These are phyloP conservation scores for Fraxinus anomala DNA, from an alignment of 257 asterid genomes.

Conservation along the genomic window DNA sequence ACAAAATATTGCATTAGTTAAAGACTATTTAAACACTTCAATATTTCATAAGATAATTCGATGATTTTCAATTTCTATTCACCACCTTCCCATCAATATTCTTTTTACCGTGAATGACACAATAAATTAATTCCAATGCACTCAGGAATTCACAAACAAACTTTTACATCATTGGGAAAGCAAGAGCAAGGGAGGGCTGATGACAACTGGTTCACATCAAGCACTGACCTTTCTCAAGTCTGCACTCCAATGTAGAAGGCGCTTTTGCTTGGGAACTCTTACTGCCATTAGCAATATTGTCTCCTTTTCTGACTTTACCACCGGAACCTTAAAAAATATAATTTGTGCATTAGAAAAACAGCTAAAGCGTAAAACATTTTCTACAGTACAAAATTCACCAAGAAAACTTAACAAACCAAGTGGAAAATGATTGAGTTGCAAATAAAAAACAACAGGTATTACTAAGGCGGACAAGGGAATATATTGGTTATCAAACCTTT, in stretches of 20 bases:
- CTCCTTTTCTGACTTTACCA: conserved; percentile 66
- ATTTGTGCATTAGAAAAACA: conserved; percentile 16
- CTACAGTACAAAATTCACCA: conserved; percentile 13
- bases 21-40: neutral
- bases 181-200: neutral
- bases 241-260: conserved; percentile 47
- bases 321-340: conserved; percentile 33
- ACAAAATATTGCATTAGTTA: conserved; percentile 5
- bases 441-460: conserved; percentile 16
- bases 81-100: neutral
- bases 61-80: neutral
- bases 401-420: neutral
- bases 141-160: neutral
- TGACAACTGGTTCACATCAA: conserved; percentile 17
- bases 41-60: neutral
- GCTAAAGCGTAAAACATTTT: conserved; percentile 16
- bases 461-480: neutral
- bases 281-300: conserved; percentile 47
- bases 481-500: conserved; percentile 42
- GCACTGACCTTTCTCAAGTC: conserved; percentile 61
- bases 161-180: neutral
- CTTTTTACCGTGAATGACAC: neutral
- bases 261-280: conserved; percentile 53
- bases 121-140: neutral
- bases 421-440: conserved; percentile 4